Evolutionary conservation across 1,284 basidiomycete species (phyloP).

Genomic region (Paramarasmius palmivorus): DNA sequence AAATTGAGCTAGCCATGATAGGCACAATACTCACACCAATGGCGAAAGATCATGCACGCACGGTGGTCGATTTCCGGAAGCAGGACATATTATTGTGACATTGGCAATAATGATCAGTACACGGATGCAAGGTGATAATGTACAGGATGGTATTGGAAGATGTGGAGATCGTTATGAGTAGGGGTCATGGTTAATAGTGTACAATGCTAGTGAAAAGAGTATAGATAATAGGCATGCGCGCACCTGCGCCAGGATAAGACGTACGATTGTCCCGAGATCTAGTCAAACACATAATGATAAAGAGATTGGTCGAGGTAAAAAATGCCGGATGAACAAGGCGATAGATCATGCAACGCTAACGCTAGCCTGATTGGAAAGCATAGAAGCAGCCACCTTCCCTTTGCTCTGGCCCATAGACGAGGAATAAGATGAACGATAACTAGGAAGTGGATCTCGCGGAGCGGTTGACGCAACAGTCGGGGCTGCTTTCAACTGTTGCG

Average conservation of each 20-base stretch:
- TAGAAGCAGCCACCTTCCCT: slow-evolving; percentile 5
- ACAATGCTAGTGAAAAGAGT: not conserved
- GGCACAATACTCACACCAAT: too few species aligned
- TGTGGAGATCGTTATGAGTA: not conserved
- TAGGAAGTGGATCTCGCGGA: not conserved
- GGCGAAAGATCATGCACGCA: too few species aligned
- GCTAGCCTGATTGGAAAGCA: slow-evolving; percentile 6
- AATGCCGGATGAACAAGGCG: not conserved
- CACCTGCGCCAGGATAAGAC: not conserved
- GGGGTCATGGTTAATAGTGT: not conserved
- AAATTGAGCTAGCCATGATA: too few species aligned
- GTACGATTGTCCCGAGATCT: not conserved
- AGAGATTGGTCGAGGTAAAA: not conserved
- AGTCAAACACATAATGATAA: too few species aligned
- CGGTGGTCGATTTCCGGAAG: too few species aligned
- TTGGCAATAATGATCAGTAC: too few species aligned
- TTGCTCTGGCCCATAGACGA: slow-evolving; percentile 5
- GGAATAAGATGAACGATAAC: slow-evolving; percentile 1
- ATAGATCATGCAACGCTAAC: slow-evolving; percentile 7
- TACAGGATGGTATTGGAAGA: too few species aligned
- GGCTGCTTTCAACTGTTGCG: slow-evolving; percentile 1
- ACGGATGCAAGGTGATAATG: too few species aligned
- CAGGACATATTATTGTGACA: too few species aligned
- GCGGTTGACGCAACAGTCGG: not conserved
- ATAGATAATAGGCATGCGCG: not conserved